A percentile compares a stretch with the other conserved stretches of the same genome.
phyloP scores from a whole-genome alignment of 1,284 basidiomycete genomes.

The Golubevia sp. region DNA sequence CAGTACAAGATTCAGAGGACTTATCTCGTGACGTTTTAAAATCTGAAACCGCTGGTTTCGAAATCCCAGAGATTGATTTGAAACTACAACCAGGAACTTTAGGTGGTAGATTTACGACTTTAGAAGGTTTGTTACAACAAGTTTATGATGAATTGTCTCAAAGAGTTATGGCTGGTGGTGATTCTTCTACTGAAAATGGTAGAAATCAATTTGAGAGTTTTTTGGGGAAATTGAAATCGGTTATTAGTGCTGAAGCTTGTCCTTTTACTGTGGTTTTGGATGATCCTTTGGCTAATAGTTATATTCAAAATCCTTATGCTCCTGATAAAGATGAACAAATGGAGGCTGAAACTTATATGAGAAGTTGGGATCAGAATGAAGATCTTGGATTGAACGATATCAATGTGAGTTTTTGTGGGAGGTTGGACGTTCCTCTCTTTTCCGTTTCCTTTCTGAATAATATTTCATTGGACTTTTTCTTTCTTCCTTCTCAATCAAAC shows the following conservation, averaged over 20 bases:
- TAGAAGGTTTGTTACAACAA: constrained; percentile 92
- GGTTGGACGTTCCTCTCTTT: too few relatives aligned
- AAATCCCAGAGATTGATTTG: constrained; percentile 93
- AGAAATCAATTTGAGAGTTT: constrained; percentile 66
- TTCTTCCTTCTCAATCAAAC: too few relatives aligned
- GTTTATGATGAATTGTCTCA: constrained; percentile 92
- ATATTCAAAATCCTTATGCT: constrained; percentile 84
- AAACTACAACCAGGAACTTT: constrained; percentile 89
- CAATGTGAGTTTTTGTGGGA: constrained; percentile 82
- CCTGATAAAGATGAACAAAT: constrained; percentile 66
- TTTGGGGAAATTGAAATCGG: constrained; percentile 70
- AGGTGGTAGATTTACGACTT: constrained; percentile 96
- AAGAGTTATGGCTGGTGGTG: constrained; percentile 82
- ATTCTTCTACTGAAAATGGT: constrained; percentile 64
- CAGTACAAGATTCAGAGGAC: constrained; percentile 90
- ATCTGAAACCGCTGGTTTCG: constrained; percentile 75
- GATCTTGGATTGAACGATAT: constrained; percentile 96
- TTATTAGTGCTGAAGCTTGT: constrained; percentile 40
- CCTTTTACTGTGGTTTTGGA: constrained; percentile 82
- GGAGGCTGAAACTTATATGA: constrained; percentile 74
- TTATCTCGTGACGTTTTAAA: constrained; percentile 85
- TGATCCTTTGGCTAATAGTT: constrained; percentile 93
- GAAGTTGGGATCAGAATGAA: constrained; percentile 90
- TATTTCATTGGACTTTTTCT: too few relatives aligned
- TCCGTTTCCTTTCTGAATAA: too few relatives aligned